phyloP scores from a whole-genome alignment of 2,329 filamentous ascomycete genomes.

The Beauveria caledonica region DNA sequence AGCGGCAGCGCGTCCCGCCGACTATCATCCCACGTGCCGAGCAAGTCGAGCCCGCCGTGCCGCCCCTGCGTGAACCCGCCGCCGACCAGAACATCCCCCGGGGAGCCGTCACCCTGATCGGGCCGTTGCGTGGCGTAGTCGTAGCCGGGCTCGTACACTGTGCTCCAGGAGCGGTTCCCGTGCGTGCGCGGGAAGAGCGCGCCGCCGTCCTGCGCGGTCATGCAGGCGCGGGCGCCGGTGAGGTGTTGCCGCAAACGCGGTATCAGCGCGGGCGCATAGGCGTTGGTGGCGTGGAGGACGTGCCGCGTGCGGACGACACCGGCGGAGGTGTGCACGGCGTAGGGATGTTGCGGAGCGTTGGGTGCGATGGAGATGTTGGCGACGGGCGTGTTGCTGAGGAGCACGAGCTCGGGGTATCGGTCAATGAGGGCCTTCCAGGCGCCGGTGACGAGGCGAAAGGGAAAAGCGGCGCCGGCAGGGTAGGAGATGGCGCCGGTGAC shows the following conservation, averaged over 20 bases:
- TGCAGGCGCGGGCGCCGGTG: slow-evolving; percentile 38
- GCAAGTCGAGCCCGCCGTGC: slow-evolving; percentile 32
- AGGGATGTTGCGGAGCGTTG: slow-evolving; percentile 20
- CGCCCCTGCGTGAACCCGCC: slow-evolving; percentile 41
- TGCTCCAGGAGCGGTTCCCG: slow-evolving; percentile 39
- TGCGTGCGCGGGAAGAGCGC: slow-evolving; percentile 22
- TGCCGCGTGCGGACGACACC: slow-evolving; percentile 38
- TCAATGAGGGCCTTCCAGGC: slow-evolving; percentile 35
- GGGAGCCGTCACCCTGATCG: slow-evolving; percentile 17
- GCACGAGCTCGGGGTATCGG: slow-evolving; percentile 25
- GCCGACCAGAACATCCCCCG: slow-evolving; percentile 44
- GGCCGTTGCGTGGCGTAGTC: slow-evolving; percentile 46
- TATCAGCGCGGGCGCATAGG: slow-evolving; percentile 41
- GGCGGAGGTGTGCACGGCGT: slow-evolving; percentile 35
- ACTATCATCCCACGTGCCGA: slow-evolving; percentile 41
- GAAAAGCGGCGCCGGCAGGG: slow-evolving; percentile 40
- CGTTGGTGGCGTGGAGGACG: slow-evolving; percentile 52
- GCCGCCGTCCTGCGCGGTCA: slow-evolving; percentile 41
- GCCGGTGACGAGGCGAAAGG: slow-evolving; percentile 40
- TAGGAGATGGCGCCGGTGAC: slow-evolving; percentile 37
- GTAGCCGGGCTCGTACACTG: slow-evolving; percentile 37
- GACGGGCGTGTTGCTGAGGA: slow-evolving; percentile 32
- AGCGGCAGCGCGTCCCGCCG: slow-evolving; percentile 29
- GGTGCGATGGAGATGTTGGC: slow-evolving; percentile 4
- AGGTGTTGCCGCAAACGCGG: slow-evolving; percentile 38